Evolutionary conservation across 495 filamentous ascomycete genomes (phyloP).

Genomic region (Pyrenula aspistea): DNA sequence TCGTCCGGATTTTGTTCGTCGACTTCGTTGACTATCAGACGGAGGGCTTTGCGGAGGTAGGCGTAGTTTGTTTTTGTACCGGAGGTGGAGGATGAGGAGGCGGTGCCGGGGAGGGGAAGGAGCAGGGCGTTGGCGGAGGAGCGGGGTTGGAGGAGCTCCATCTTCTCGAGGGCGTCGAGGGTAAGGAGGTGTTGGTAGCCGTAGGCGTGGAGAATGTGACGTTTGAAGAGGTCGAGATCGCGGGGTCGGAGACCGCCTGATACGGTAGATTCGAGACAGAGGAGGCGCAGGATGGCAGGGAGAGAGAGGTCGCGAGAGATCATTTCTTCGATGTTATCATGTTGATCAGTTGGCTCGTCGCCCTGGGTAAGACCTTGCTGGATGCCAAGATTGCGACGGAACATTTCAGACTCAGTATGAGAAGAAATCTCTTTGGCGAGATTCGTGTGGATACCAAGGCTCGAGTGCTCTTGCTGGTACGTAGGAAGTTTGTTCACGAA

Average conservation of each 20-base stretch:
- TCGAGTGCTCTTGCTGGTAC: constrained; percentile 89
- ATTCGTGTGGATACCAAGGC: constrained; percentile 78
- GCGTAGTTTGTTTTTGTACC: constrained; percentile 78
- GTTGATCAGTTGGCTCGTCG: constrained; percentile 74
- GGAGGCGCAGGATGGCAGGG: constrained; percentile 64
- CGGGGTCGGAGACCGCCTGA: constrained; percentile 75
- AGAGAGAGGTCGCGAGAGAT: constrained; percentile 76
- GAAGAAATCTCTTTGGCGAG: constrained; percentile 93
- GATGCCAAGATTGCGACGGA: constrained; percentile 77
- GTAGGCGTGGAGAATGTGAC: constrained; percentile 81
- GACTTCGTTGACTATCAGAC: constrained; percentile 90
- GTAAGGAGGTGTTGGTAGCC: constrained; percentile 91
- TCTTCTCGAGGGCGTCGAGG: constrained; percentile 77
- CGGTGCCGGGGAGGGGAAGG: constrained; percentile 48
- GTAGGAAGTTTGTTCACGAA: constrained; percentile 86
- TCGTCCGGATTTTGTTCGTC: constrained; percentile 95
- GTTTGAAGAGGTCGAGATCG: constrained; percentile 81
- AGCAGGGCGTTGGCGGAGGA: constrained; percentile 58
- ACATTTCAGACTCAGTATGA: constrained; percentile 74
- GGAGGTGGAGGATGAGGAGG: constrained; percentile 13
- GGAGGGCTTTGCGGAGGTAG: constrained; percentile 70
- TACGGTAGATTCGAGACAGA: constrained; percentile 87
- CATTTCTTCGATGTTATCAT: constrained; percentile 84
- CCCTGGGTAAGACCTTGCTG: constrained; percentile 95
- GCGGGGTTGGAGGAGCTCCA: constrained; percentile 67